These are phyloP conservation scores for Echites panduratus DNA, from an alignment of 257 asterid genomes.

Conservation along the genomic window DNA sequence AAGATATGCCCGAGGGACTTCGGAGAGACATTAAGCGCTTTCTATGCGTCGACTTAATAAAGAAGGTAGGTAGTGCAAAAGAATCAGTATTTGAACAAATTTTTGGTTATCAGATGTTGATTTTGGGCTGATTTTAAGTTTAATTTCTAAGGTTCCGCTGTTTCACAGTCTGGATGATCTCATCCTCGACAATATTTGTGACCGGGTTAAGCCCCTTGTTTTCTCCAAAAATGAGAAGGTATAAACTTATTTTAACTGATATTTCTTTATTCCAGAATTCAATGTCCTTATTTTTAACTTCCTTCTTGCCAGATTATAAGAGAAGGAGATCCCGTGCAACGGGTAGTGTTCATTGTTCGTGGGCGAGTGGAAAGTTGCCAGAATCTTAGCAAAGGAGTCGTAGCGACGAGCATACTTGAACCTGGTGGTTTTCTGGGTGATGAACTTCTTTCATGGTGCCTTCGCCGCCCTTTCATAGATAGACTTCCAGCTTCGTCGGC, in stretches of 20 bases:
- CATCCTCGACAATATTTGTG: slow-evolving; percentile 91
- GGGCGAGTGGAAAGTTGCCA: slow-evolving; percentile 71
- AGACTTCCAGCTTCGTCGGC: slow-evolving; percentile 88
- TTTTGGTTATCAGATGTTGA: not conserved
- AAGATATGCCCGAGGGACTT: slow-evolving; percentile 84
- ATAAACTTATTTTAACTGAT: not conserved
- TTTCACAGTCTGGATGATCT: slow-evolving; percentile 82
- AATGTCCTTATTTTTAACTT: no score
- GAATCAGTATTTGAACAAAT: not conserved
- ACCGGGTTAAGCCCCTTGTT: slow-evolving; percentile 78
- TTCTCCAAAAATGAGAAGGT: slow-evolving; percentile 93
- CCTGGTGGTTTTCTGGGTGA: slow-evolving; percentile 91
- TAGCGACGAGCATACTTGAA: slow-evolving; percentile 55
- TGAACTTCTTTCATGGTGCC: slow-evolving; percentile 90
- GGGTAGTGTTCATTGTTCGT: slow-evolving; percentile 68
- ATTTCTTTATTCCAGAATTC: no score
- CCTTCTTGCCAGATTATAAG: slow-evolving; percentile 46
- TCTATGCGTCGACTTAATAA: slow-evolving; percentile 72
- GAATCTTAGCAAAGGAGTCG: slow-evolving; percentile 65
- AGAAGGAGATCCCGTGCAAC: slow-evolving; percentile 86
- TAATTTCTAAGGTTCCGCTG: slow-evolving; percentile 58
- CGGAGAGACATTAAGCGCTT: slow-evolving; percentile 90
- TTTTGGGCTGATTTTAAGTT: not conserved
- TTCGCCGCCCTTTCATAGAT: slow-evolving; percentile 78
- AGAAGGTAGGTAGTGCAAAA: slow-evolving; percentile 41